These are phyloP conservation scores for Pharus latifolius DNA, from an alignment of 176 grass and related monocot genomes.

Conservation along the genomic window DNA sequence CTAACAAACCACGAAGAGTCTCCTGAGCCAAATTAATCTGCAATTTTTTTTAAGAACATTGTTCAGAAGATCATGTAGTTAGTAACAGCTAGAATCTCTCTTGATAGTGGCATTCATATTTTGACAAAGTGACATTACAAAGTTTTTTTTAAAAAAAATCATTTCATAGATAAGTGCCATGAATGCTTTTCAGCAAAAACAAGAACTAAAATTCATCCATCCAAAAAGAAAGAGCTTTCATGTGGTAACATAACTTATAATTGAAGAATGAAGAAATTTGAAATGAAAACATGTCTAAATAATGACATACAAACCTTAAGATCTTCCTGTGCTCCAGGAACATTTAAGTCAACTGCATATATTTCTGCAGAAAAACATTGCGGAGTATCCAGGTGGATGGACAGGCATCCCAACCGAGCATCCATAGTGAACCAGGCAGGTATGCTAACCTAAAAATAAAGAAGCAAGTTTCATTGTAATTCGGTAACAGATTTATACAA, in stretches of 20 bases:
- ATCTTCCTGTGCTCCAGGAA: conserved; percentile 72
- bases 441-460: conserved; percentile 75
- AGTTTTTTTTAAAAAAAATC: no score
- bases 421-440: conserved; percentile 97
- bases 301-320: conserved; percentile 58
- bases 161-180: background rate
- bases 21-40: conserved; percentile 98
- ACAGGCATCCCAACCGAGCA: conserved; percentile 71
- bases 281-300: conserved; percentile 13
- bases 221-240: background rate
- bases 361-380: conserved; percentile 97
- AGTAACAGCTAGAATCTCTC: background rate
- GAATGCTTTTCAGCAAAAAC: conserved; percentile 5
- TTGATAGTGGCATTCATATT: conserved; percentile 18
- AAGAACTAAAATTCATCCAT: background rate
- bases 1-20: conserved; percentile 77
- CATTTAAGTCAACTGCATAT: conserved; percentile 82
- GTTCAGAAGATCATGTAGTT: background rate
- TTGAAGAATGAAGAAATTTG: background rate
- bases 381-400: conserved; percentile 79
- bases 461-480: conserved; percentile 7
- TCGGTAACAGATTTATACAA: background rate
- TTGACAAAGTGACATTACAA: background rate
- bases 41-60: conserved; percentile 7
- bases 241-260: background rate